These are phyloP conservation scores for Marchantia polymorpha DNA, from an alignment of 225 moss, liverwort and hornwort genomes.

Conservation along the genomic window DNA sequence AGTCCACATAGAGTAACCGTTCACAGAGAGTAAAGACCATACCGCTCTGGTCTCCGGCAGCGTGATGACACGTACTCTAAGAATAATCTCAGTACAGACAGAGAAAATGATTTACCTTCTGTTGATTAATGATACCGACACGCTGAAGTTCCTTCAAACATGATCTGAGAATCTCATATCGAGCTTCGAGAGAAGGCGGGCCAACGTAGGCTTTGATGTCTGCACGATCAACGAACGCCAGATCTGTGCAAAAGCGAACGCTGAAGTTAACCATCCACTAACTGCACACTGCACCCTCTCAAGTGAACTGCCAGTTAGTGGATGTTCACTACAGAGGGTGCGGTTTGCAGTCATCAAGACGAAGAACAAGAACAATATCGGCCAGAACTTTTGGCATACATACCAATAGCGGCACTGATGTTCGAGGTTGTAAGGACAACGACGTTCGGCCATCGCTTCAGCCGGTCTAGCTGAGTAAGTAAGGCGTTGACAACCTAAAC, in stretches of 20 bases:
- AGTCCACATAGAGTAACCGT: background rate
- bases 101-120: slow-evolving; percentile 21
- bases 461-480: slow-evolving; percentile 46
- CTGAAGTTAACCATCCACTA: background rate
- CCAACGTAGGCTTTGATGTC: slow-evolving; percentile 51
- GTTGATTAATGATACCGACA: slow-evolving; percentile 26
- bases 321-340: background rate
- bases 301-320: too few species aligned
- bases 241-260: slow-evolving; percentile 24
- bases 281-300: background rate
- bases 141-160: slow-evolving; percentile 40
- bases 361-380: background rate
- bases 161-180: slow-evolving; percentile 43
- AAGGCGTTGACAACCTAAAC: slow-evolving; percentile 47
- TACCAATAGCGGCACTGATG: slow-evolving; percentile 47
- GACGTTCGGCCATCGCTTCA: slow-evolving; percentile 40
- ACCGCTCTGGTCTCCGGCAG: background rate
- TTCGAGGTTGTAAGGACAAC: slow-evolving; percentile 49
- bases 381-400: background rate
- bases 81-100: background rate
- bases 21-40: too few species aligned
- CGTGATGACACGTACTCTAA: background rate
- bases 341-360: background rate
- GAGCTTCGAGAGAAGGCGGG: slow-evolving; percentile 42
- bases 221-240: slow-evolving; percentile 51